These are phyloP conservation scores for Candida glaebosa DNA, from an alignment of 805 yeast genomes.

Conservation along the genomic window DNA sequence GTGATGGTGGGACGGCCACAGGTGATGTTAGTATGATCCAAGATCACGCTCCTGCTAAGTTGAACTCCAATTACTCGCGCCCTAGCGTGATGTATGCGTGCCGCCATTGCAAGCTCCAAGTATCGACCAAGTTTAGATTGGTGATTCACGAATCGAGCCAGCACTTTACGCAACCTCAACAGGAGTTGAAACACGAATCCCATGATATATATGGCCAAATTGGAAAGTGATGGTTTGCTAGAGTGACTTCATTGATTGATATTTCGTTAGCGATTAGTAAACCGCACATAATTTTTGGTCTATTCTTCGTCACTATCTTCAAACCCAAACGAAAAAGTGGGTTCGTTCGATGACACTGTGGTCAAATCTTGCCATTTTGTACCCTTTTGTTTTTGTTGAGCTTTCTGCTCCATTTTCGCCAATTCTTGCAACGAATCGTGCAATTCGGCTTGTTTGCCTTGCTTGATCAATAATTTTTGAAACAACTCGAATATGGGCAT, in stretches of 20 bases:
- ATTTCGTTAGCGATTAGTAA: too few relatives aligned
- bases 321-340: slow-evolving; percentile 30
- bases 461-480: slow-evolving; percentile 42
- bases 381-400: slow-evolving; percentile 30
- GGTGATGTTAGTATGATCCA: too few relatives aligned
- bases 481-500: slow-evolving; percentile 66
- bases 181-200: too few relatives aligned
- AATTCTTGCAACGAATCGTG: slow-evolving; percentile 28
- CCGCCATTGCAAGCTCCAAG: background rate
- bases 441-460: slow-evolving; percentile 36
- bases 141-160: slow-evolving; percentile 3
- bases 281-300: background rate
- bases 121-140: slow-evolving; percentile 2
- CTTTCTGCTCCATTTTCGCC: slow-evolving; percentile 27
- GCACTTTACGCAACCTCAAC: too few relatives aligned
- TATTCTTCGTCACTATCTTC: slow-evolving; percentile 22
- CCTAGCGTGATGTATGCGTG: background rate
- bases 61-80: background rate
- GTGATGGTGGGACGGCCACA: too few relatives aligned
- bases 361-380: slow-evolving; percentile 53
- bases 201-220: too few relatives aligned
- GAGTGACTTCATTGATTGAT: too few relatives aligned
- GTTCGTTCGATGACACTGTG: slow-evolving; percentile 6
- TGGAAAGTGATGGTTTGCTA: too few relatives aligned
- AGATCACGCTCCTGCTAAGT: too few relatives aligned